phyloP scores from a whole-genome alignment of 2,329 filamentous ascomycete genomes.

The Pseudogymnoascus sp. region DNA sequence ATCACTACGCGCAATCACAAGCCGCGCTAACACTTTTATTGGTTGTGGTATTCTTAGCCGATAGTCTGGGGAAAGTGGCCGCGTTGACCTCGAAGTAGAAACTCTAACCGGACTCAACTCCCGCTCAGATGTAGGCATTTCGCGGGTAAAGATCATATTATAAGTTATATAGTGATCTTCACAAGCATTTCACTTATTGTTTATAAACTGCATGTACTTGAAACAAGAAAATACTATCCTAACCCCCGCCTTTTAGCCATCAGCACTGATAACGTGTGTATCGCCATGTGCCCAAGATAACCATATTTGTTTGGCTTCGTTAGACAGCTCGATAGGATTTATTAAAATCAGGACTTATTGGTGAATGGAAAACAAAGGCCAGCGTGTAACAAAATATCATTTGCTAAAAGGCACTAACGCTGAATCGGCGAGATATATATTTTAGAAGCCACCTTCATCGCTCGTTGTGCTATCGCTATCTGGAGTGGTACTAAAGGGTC shows the following conservation, averaged over 20 bases:
- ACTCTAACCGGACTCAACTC: not conserved
- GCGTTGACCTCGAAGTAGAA: not conserved
- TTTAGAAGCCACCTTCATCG: not conserved
- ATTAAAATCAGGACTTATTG: not conserved
- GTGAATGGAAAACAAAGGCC: not conserved
- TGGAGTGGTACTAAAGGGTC: not conserved
- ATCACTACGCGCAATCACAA: constrained; percentile 8
- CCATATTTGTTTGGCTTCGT: not conserved
- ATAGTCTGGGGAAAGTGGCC: constrained; percentile 3
- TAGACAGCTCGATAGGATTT: not conserved
- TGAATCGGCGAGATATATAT: not conserved
- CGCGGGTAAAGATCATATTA: not conserved
- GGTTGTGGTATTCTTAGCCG: constrained; percentile 8
- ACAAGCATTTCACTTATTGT: not conserved
- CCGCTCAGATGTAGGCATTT: not conserved
- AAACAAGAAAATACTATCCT: not conserved
- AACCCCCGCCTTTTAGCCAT: not conserved
- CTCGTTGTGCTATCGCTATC: constrained; percentile 3
- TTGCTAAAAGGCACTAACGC: not conserved
- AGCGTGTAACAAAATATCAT: not conserved
- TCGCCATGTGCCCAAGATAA: not conserved
- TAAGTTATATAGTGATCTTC: not conserved
- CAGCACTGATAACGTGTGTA: not conserved
- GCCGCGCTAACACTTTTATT: constrained; percentile 6
- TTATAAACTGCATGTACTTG: not conserved